These are phyloP conservation scores for Fusarium luffae DNA, from an alignment of 2,329 filamentous ascomycete species.

Conservation along the genomic window DNA sequence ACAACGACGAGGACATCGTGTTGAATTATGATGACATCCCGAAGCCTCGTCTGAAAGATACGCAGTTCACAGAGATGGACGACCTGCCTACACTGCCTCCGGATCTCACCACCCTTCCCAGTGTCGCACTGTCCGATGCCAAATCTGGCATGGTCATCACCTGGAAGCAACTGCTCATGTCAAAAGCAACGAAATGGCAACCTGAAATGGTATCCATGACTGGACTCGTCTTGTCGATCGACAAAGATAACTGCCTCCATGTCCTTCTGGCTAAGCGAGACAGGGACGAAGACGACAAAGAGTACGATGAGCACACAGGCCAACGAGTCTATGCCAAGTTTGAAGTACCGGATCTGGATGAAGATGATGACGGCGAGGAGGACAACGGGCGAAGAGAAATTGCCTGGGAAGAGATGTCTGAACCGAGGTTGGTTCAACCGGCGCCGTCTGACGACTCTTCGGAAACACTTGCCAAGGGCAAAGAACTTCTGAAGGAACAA, in stretches of 20 bases:
- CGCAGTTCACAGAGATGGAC: constrained; percentile 62
- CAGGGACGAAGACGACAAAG: constrained; percentile 66
- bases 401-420: constrained; percentile 70
- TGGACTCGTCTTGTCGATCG: constrained; percentile 69
- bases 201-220: constrained; percentile 73
- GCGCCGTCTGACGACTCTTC: constrained; percentile 45
- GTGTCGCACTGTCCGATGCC: constrained; percentile 60
- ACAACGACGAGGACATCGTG: constrained; percentile 45
- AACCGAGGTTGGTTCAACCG: constrained; percentile 71
- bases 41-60: constrained; percentile 50
- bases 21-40: constrained; percentile 56
- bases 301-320: constrained; percentile 74
- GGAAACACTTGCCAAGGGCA: constrained; percentile 38
- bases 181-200: constrained; percentile 72
- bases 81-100: constrained; percentile 73
- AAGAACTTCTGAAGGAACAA: constrained; percentile 39
- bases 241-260: constrained; percentile 63
- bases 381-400: constrained; percentile 72
- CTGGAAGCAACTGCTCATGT: constrained; percentile 73
- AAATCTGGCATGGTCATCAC: constrained; percentile 72
- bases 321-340: constrained; percentile 81
- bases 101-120: constrained; percentile 65
- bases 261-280: constrained; percentile 78
- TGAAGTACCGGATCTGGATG: constrained; percentile 74
- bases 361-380: constrained; percentile 64